These are phyloP conservation scores for Aspergillus neoniger DNA, from an alignment of 2,329 filamentous ascomycete genomes.

Conservation along the genomic window DNA sequence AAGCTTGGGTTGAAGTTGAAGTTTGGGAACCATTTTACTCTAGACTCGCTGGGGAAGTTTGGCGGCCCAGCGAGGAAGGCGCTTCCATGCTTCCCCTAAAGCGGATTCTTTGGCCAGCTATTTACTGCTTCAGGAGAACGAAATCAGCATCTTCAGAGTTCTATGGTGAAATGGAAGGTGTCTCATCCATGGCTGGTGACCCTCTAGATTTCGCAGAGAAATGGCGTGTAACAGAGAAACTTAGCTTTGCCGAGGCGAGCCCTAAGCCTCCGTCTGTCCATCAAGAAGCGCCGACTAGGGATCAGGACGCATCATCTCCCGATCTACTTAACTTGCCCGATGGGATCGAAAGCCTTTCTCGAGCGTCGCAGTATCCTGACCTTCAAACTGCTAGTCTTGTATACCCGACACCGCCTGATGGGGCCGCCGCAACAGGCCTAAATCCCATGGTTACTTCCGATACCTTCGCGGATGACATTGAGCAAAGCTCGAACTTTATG, in stretches of 20 bases:
- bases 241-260: slow-evolving; percentile 23
- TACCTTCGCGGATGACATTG: slow-evolving; percentile 32
- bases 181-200: slow-evolving; percentile 30
- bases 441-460: slow-evolving; percentile 34
- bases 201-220: slow-evolving; percentile 47
- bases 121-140: slow-evolving; percentile 44
- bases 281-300: slow-evolving; percentile 28
- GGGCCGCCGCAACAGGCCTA: slow-evolving; percentile 37
- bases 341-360: slow-evolving; percentile 41
- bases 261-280: slow-evolving; percentile 15
- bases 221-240: slow-evolving; percentile 38
- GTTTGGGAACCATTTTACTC: slow-evolving; percentile 44
- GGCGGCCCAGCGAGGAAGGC: slow-evolving; percentile 30
- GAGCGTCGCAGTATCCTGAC: slow-evolving; percentile 42
- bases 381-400: slow-evolving; percentile 47
- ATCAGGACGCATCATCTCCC: slow-evolving; percentile 27
- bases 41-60: slow-evolving; percentile 37
- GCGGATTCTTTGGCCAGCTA: slow-evolving; percentile 48
- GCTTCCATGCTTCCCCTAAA: slow-evolving; percentile 38
- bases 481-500: slow-evolving; percentile 23
- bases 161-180: slow-evolving; percentile 21
- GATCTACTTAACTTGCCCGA: slow-evolving; percentile 30
- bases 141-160: slow-evolving; percentile 21
- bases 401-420: slow-evolving; percentile 58
- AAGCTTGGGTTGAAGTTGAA: slow-evolving; percentile 46